Percentiles rank a stretch among this genome's conserved stretches.
These are phyloP conservation scores for Penicillium egyptiacum DNA, from an alignment of 495 filamentous ascomycete species.

Conservation along the genomic window DNA sequence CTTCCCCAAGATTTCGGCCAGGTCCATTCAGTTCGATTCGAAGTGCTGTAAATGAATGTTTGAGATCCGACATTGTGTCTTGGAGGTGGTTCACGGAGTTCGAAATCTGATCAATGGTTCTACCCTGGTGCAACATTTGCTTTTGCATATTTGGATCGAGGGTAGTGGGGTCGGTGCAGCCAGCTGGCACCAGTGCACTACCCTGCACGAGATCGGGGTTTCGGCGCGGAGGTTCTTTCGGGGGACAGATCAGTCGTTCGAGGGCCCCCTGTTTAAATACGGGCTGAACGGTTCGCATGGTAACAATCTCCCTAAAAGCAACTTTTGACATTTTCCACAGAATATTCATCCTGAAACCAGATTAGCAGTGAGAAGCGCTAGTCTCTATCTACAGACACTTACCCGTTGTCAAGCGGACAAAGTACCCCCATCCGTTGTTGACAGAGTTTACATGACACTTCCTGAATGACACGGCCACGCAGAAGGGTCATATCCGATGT, in stretches of 20 bases:
- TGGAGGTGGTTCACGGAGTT: constrained; percentile 46
- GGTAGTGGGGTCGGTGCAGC: constrained; percentile 20
- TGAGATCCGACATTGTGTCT: constrained; percentile 49
- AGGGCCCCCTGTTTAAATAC: constrained; percentile 40
- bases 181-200: constrained; percentile 33
- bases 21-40: constrained; percentile 45
- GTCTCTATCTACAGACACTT: constrained; percentile 18
- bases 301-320: constrained; percentile 47
- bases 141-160: constrained; percentile 32
- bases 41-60: constrained; percentile 44
- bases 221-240: constrained; percentile 26
- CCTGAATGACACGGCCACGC: constrained; percentile 44
- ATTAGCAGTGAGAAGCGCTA: constrained; percentile 10
- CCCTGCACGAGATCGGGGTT: constrained; percentile 24
- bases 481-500: constrained; percentile 42
- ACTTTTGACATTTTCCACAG: constrained; percentile 50
- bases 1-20: constrained; percentile 21
- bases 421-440: constrained; percentile 46
- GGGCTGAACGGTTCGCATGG: constrained; percentile 47
- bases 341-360: constrained; percentile 35
- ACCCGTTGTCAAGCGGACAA: constrained; percentile 44
- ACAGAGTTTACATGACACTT: constrained; percentile 46
- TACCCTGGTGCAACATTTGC: constrained; percentile 45
- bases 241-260: constrained; percentile 31
- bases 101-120: constrained; percentile 46